Evolutionary conservation across 352 stramenopile species (phyloP).

Genomic region (Globisporangium splendens): DNA sequence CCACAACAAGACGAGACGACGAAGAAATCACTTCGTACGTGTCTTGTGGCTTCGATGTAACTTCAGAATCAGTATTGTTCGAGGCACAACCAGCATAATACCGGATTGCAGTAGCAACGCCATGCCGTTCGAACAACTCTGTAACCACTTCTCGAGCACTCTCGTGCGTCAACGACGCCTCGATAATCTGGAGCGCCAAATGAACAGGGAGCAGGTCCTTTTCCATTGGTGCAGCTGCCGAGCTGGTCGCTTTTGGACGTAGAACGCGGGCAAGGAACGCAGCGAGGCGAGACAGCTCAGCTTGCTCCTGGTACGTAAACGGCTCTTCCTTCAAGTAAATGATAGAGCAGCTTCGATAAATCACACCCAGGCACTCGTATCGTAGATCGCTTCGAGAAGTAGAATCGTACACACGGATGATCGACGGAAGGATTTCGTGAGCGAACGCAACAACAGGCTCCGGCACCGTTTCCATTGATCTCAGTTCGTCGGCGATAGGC

Average conservation of each 20-base stretch:
- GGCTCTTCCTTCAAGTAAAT: slow-evolving; percentile 27
- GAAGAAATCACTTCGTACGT: slow-evolving; percentile 25
- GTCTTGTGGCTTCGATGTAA: slow-evolving; percentile 11
- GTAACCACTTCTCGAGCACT: slow-evolving; percentile 18
- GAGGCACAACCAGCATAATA: slow-evolving; percentile 26
- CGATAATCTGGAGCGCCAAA: slow-evolving; percentile 49
- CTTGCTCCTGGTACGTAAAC: slow-evolving; percentile 21
- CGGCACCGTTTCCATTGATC: slow-evolving; percentile 15
- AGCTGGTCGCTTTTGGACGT: slow-evolving; percentile 32
- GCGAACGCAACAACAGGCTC: slow-evolving; percentile 28
- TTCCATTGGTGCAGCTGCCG: slow-evolving; percentile 9
- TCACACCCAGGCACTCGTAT: slow-evolving; percentile 51
- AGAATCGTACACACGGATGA: slow-evolving; percentile 55
- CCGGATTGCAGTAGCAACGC: slow-evolving; percentile 47
- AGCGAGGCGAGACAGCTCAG: slow-evolving; percentile 35
- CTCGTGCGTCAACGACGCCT: slow-evolving; percentile 27
- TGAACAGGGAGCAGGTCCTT: slow-evolving; percentile 28
- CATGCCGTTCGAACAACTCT: slow-evolving; percentile 51
- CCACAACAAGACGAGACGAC: slow-evolving; percentile 31
- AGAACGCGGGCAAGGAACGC: slow-evolving; percentile 56
- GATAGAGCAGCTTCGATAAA: slow-evolving; percentile 44
- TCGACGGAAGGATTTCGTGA: slow-evolving; percentile 38
- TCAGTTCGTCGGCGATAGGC: slow-evolving; percentile 31
- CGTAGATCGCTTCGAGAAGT: slow-evolving; percentile 45
- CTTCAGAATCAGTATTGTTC: neutral